Conservation (phyloP, 75 land plant genomes). For the Adiantum capillusveneris region DNA sequence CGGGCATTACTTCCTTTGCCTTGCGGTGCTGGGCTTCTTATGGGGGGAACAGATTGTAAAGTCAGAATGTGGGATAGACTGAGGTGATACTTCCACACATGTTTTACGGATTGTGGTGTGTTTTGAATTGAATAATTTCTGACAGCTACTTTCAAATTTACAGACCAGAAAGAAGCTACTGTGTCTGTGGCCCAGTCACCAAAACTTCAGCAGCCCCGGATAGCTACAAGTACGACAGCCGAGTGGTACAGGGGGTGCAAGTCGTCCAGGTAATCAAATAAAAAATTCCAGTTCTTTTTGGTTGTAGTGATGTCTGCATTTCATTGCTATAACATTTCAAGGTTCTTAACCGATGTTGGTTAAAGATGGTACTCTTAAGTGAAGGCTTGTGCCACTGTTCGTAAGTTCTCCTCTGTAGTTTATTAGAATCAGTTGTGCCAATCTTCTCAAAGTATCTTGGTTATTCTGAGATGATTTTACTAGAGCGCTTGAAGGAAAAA, state of each 20-base stretch:
- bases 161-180: conserved; percentile 88
- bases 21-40: conserved; percentile 68
- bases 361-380: no score
- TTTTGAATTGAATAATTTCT: no score
- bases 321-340: no score
- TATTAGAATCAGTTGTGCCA: no score
- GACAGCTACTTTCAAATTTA: conserved; percentile 1
- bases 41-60: conserved; percentile 91
- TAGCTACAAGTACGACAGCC: conserved; percentile 34
- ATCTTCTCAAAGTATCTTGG: no score
- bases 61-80: conserved; percentile 87
- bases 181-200: conserved; percentile 78
- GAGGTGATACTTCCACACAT: conserved; percentile 50
- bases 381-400: no score
- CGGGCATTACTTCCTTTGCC: conserved; percentile 85
- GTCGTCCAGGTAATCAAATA: conserved; percentile 83
- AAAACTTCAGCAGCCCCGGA: conserved; percentile 49
- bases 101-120: no score
- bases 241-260: conserved; percentile 62
- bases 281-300: background rate
- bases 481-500: no score
- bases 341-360: no score
- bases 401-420: no score
- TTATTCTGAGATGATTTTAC: no score
- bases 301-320: background rate